Percentiles rank a stretch among this genome's conserved stretches.
phyloP scores from a whole-genome alignment of 148 eudicot genomes.

The Heliosperma pusillum region DNA sequence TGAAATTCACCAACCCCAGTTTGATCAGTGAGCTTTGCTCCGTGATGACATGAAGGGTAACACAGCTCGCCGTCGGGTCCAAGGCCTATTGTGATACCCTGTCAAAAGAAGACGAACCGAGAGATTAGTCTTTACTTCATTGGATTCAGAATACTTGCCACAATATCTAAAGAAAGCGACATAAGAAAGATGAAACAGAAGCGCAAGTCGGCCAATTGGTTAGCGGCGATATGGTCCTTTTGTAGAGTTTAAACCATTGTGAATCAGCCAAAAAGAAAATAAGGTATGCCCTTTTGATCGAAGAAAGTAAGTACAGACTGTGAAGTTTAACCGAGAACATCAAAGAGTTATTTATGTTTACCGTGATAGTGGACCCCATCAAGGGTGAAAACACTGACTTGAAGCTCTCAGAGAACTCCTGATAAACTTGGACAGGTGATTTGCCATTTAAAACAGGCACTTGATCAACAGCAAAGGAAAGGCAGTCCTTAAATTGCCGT shows the following conservation, averaged over 20 bases:
- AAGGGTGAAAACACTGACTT: slow-evolving; percentile 50
- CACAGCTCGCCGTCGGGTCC: slow-evolving; percentile 94
- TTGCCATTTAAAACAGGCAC: slow-evolving; percentile 68
- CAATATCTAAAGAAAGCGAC: background rate
- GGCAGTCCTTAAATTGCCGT: slow-evolving; percentile 49
- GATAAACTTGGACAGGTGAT: slow-evolving; percentile 65
- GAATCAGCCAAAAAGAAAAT: background rate
- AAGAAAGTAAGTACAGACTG: background rate
- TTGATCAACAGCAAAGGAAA: slow-evolving; percentile 68
- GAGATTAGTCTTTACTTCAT: background rate
- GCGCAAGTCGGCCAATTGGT: no score
- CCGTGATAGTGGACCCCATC: slow-evolving; percentile 84
- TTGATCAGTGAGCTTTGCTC: slow-evolving; percentile 18
- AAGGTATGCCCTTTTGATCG: background rate
- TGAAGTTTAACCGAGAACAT: background rate
- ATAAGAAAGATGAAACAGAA: no score
- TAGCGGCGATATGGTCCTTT: no score
- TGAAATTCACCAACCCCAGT: slow-evolving; percentile 82
- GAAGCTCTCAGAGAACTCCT: slow-evolving; percentile 67
- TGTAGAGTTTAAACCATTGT: background rate
- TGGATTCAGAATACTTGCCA: background rate
- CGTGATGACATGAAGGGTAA: slow-evolving; percentile 54
- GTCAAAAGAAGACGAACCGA: slow-evolving; percentile 20
- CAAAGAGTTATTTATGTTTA: slow-evolving; percentile 13
- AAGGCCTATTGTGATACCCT: slow-evolving; percentile 73